Evolutionary conservation across 306 rosid genomes (phyloP).

Genomic region (Ammopiptanthus mongolicus): DNA sequence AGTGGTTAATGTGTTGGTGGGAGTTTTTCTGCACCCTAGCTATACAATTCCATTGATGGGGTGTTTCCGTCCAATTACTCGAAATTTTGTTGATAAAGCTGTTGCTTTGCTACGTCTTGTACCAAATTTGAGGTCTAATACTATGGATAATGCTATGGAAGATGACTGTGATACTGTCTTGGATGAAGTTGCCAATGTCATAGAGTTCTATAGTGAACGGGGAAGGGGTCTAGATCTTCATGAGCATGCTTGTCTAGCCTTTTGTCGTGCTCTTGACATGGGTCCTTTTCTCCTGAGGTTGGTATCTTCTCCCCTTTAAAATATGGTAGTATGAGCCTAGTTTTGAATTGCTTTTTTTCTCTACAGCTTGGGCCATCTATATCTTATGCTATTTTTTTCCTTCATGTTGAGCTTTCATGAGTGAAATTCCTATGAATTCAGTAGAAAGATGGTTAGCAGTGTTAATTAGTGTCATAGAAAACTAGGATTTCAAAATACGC

Average conservation of each 20-base stretch:
- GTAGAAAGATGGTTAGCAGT: background rate
- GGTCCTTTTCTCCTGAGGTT: conserved; percentile 63
- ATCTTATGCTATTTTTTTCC: background rate
- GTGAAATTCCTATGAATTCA: background rate
- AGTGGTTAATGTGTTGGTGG: conserved; percentile 48
- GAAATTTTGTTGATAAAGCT: conserved; percentile 48
- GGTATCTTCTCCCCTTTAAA: background rate
- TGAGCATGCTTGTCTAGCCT: conserved; percentile 77
- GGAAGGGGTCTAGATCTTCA: conserved; percentile 86
- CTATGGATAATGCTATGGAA: conserved; percentile 15
- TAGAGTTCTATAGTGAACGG: conserved; percentile 37
- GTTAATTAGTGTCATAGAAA: background rate
- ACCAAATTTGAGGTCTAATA: conserved; percentile 54
- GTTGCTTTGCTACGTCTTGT: conserved; percentile 53
- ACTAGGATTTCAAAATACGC: background rate
- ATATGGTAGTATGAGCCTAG: background rate
- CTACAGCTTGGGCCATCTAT: background rate
- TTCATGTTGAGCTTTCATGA: too few relatives aligned
- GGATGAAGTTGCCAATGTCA: conserved; percentile 39
- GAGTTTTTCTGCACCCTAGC: conserved; percentile 59
- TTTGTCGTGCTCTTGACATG: conserved; percentile 75
- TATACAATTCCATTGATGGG: conserved; percentile 69
- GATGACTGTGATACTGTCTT: conserved; percentile 25
- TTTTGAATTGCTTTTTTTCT: background rate
- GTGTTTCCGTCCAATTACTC: conserved; percentile 61